Evolutionary conservation across 2,329 filamentous ascomycete genomes (phyloP), one percentile per base, ranked within the genome.

Genomic region (Arthrobotrys conoides): DNA sequence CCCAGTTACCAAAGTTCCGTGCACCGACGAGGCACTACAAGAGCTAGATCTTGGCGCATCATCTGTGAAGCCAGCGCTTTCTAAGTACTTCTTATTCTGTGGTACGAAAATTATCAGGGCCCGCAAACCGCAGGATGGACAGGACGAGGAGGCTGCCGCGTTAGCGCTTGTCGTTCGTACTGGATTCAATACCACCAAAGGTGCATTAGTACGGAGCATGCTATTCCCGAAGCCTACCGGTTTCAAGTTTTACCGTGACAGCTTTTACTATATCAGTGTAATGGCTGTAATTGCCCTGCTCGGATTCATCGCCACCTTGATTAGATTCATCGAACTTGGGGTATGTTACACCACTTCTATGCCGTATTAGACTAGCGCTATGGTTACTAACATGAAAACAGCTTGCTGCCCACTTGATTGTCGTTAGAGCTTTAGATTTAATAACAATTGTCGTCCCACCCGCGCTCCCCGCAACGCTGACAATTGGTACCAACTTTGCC

Each of bases 361-460:
- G n/a, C 14, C 2, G 10, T 46, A 18, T n/a, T 46, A 61, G 24
- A n/a, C 24, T 33, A 41, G 14, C 38, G 33, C 5, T 38, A 27
- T 5, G 14, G 30, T 18, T 44, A 27, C 69, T 82, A 84, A 76
- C 84, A 61, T 41, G 30, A 14, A 18, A 8, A 59, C 75, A 90
- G 64, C 87, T 99, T 63, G 90, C 91, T 22, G 97, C 93, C 93
- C 92, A 96, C 84, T 86, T 97, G 61, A 97, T 99, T 79, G 89
- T 99, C 80, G 91, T 98, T 22, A 90, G 96, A 82, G 96, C 96
- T 0, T 87, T 99, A 55, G 96, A 99, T 86, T 86, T 99, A 71
- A 97, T 99, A 82, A 99, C 96, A 0, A 99, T 99, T 80, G 94
- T 98, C 9, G 96, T 99, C 0, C 96, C 96, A 16, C 96, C 96